These are phyloP conservation scores for Candida ulmi DNA, from an alignment of 805 yeast species.

Conservation along the genomic window DNA sequence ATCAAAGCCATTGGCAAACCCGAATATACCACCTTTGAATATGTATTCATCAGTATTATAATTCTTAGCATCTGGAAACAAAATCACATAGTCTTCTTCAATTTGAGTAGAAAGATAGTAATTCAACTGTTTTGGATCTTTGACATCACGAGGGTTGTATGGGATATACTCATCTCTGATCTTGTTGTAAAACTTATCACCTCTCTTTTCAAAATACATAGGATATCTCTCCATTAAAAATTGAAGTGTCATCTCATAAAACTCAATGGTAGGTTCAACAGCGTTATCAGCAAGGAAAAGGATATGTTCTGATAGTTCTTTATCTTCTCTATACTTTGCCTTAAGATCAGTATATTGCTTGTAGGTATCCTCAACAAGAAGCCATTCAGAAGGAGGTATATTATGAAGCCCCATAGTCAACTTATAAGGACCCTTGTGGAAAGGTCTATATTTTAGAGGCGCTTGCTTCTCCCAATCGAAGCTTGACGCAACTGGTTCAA, in stretches of 20 bases:
- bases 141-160: slow-evolving; percentile 19
- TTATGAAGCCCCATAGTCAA: slow-evolving; percentile 59
- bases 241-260: slow-evolving; percentile 17
- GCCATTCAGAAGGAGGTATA: slow-evolving; percentile 46
- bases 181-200: slow-evolving; percentile 18
- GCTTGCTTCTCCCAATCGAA: slow-evolving; percentile 39
- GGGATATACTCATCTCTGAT: slow-evolving; percentile 22
- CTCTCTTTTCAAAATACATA: slow-evolving; percentile 17
- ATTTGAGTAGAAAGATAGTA: slow-evolving; percentile 14
- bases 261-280: slow-evolving; percentile 18
- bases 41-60: slow-evolving; percentile 49
- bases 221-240: slow-evolving; percentile 22
- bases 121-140: slow-evolving; percentile 14
- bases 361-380: slow-evolving; percentile 59
- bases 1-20: slow-evolving; percentile 71
- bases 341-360: slow-evolving; percentile 36
- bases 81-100: slow-evolving; percentile 41
- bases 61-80: slow-evolving; percentile 34
- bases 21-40: slow-evolving; percentile 49
- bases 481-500: slow-evolving; percentile 27
- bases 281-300: slow-evolving; percentile 27
- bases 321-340: slow-evolving; percentile 27
- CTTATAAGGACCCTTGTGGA: slow-evolving; percentile 52
- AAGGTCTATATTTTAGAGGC: slow-evolving; percentile 50
- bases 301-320: slow-evolving; percentile 28